These are phyloP conservation scores for Sugiyamaella pinicola DNA, from an alignment of 1,139 yeast species.

Conservation along the genomic window DNA sequence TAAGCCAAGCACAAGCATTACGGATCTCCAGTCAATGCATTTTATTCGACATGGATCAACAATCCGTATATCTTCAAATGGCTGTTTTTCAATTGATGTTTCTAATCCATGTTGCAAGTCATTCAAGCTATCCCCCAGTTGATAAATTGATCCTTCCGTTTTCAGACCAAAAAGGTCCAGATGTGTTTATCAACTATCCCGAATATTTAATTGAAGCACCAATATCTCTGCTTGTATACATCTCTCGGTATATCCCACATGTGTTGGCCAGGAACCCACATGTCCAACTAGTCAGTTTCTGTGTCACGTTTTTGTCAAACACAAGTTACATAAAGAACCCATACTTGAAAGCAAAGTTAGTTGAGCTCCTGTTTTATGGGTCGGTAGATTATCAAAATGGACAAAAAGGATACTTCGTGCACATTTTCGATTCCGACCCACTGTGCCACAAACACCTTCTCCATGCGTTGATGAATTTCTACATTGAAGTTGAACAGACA, in stretches of 20 bases:
- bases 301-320: slow-evolving; percentile 74
- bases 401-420: slow-evolving; percentile 70
- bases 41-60: slow-evolving; percentile 26
- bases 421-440: slow-evolving; percentile 63
- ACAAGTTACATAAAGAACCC: slow-evolving; percentile 90
- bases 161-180: slow-evolving; percentile 53
- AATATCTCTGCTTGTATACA: slow-evolving; percentile 51
- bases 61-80: slow-evolving; percentile 68
- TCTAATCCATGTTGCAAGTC: slow-evolving; percentile 68
- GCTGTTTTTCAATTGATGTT: slow-evolving; percentile 74
- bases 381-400: slow-evolving; percentile 53
- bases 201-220: slow-evolving; percentile 85
- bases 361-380: slow-evolving; percentile 80
- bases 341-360: slow-evolving; percentile 81
- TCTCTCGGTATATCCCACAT: slow-evolving; percentile 51
- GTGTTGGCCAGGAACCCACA: slow-evolving; percentile 32
- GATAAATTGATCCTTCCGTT: slow-evolving; percentile 62
- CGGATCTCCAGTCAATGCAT: slow-evolving; percentile 30
- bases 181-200: slow-evolving; percentile 76
- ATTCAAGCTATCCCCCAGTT: slow-evolving; percentile 65
- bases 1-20: slow-evolving; percentile 48
- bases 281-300: slow-evolving; percentile 61
- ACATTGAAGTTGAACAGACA: slow-evolving; percentile 93
- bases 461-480: slow-evolving; percentile 82
- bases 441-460: slow-evolving; percentile 67